These are phyloP conservation scores for Microbotryum intermedium DNA, from an alignment of 1,284 basidiomycete species.

Conservation along the genomic window DNA sequence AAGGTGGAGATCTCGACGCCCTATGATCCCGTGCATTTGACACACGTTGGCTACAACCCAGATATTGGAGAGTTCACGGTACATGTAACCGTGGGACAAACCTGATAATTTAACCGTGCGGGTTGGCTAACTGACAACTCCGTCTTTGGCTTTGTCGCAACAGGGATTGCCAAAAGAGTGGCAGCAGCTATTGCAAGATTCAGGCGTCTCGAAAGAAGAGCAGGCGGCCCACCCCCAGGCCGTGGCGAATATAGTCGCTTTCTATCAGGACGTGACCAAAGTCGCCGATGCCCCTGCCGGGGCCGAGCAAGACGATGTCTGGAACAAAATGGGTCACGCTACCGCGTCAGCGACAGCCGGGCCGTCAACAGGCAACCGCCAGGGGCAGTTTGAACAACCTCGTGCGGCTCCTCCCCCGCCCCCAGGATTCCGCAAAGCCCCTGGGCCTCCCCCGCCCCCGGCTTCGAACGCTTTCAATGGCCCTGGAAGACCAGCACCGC, in stretches of 20 bases:
- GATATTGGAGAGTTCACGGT: constrained; percentile 79
- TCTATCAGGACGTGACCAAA: constrained; percentile 61
- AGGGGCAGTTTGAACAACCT: constrained; percentile 22
- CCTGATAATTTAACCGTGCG: background rate
- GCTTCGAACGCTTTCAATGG: background rate
- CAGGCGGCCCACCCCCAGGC: constrained; percentile 98
- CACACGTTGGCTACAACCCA: constrained; percentile 98
- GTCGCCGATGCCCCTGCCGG: constrained; percentile 35
- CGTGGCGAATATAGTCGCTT: constrained; percentile 97
- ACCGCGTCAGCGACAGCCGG: background rate
- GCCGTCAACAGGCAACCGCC: constrained; percentile 5
- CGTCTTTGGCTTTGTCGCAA: background rate
- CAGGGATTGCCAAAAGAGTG: constrained; percentile 90
- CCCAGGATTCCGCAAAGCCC: constrained; percentile 24
- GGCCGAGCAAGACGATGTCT: constrained; percentile 52
- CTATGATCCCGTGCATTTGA: constrained; percentile 98
- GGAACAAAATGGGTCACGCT: constrained; percentile 56
- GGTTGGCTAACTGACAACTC: too few relatives aligned
- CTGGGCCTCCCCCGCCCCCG: constrained; percentile 24
- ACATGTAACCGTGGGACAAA: background rate
- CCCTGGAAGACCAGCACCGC: constrained; percentile 1
- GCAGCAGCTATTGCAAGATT: constrained; percentile 94
- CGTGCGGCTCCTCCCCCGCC: constrained; percentile 27
- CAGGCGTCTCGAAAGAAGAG: constrained; percentile 85
- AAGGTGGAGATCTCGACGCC: constrained; percentile 89